These are phyloP conservation scores for Penicillium sp. DNA, from an alignment of 2,329 filamentous ascomycete genomes.

Conservation along the genomic window DNA sequence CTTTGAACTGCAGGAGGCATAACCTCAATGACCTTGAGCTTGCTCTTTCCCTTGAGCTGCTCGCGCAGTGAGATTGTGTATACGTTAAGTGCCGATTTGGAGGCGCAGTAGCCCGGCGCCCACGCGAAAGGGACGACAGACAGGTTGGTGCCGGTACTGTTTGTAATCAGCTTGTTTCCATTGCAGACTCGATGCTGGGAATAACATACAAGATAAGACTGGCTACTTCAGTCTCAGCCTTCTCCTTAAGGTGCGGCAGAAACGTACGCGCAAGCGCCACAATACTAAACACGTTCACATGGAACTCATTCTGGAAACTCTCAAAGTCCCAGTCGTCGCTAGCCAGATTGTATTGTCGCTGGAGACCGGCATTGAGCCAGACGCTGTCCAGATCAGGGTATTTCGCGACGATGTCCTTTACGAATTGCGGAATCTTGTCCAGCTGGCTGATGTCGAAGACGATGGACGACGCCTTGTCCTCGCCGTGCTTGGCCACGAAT, in stretches of 20 bases:
- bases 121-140: conserved; percentile 54
- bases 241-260: conserved; percentile 39
- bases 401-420: conserved; percentile 14
- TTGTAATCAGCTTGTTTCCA: not conserved
- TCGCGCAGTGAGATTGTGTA: conserved; percentile 53
- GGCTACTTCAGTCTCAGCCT: not conserved
- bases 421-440: conserved; percentile 49
- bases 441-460: conserved; percentile 56
- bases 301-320: conserved; percentile 45
- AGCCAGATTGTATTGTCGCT: conserved; percentile 55
- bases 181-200: not conserved
- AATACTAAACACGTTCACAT: conserved; percentile 7
- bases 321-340: conserved; percentile 48
- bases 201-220: conserved; percentile 10
- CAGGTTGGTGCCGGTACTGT: conserved; percentile 50
- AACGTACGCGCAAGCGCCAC: conserved; percentile 11
- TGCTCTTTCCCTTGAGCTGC: conserved; percentile 41
- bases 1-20: conserved; percentile 50
- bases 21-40: conserved; percentile 55
- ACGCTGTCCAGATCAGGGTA: conserved; percentile 61
- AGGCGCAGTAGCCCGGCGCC: conserved; percentile 58
- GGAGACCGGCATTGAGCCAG: conserved; percentile 53
- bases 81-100: conserved; percentile 59
- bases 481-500: conserved; percentile 53
- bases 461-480: conserved; percentile 46